These are phyloP conservation scores for Craterostigma plantagineum DNA, from an alignment of 257 asterid genomes.

Conservation along the genomic window DNA sequence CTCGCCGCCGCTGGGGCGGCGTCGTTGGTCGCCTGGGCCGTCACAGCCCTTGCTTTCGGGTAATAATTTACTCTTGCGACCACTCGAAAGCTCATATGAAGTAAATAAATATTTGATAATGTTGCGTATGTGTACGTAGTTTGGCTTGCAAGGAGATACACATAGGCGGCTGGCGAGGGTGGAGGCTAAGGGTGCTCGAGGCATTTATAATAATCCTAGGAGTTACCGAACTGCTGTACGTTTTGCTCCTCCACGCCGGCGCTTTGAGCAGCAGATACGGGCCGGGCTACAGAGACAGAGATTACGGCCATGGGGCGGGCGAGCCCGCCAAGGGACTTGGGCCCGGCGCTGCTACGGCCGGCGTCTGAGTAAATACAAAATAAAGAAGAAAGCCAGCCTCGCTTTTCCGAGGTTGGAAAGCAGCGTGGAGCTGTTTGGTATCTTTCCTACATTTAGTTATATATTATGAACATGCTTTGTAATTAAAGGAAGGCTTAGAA, in stretches of 20 bases:
- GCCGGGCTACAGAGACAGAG: slow-evolving; percentile 2
- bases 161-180: slow-evolving; percentile 70
- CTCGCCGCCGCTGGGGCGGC: slow-evolving; percentile 73
- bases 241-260: slow-evolving; percentile 58
- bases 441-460: too few species aligned
- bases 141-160: slow-evolving; percentile 79
- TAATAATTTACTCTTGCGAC: not conserved
- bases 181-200: slow-evolving; percentile 77
- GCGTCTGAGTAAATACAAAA: too few species aligned
- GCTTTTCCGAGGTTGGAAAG: too few species aligned
- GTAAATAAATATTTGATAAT: too few species aligned
- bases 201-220: slow-evolving; percentile 52
- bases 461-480: too few species aligned
- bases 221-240: slow-evolving; percentile 48
- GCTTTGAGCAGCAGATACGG: slow-evolving; percentile 55
- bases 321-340: too few species aligned
- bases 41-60: slow-evolving; percentile 74
- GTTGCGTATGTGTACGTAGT: slow-evolving; percentile 11
- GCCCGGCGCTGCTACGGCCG: too few species aligned
- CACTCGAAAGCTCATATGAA: too few species aligned
- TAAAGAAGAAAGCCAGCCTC: too few species aligned
- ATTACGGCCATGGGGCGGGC: not conserved
- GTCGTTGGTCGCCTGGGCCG: slow-evolving; percentile 65
- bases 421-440: too few species aligned
- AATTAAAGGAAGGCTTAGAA: too few species aligned